Conservation (phyloP, 75 land plant genomes). For the Isoetes taiwanensis region DNA sequence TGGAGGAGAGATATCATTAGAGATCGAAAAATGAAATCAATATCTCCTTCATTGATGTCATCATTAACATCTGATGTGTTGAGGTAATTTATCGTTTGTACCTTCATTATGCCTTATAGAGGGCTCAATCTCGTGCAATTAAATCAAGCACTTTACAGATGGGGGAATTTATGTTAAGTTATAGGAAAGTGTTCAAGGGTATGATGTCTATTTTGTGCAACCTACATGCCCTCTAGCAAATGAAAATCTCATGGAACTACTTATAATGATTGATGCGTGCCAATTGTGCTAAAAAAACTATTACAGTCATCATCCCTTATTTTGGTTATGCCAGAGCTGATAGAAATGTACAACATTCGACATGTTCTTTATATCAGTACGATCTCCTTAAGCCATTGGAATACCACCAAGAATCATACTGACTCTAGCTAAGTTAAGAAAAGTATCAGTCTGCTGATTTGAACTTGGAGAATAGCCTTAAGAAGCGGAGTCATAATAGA, state of each 20-base stretch:
- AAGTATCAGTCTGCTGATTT: too few species aligned
- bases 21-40: too few species aligned
- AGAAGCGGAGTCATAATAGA: background rate
- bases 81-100: too few species aligned
- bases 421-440: too few species aligned
- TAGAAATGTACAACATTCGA: background rate
- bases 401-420: too few species aligned
- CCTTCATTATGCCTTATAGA: slow-evolving; percentile 85
- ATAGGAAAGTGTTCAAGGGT: background rate
- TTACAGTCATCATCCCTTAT: background rate
- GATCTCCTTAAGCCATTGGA: background rate
- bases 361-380: background rate
- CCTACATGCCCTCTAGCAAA: slow-evolving; percentile 1
- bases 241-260: slow-evolving; percentile 2
- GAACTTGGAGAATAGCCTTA: too few species aligned
- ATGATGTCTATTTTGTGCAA: background rate
- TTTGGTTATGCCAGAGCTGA: slow-evolving; percentile 6
- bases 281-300: background rate
- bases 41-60: too few species aligned
- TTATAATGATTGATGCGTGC: slow-evolving; percentile 6
- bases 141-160: slow-evolving; percentile 3
- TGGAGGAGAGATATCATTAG: too few species aligned
- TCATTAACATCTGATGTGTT: too few species aligned
- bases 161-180: slow-evolving; percentile 2
- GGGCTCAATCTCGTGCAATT: slow-evolving; percentile 71